Percentiles rank a stretch among this genome's conserved stretches.
These are phyloP conservation scores for Moelleriella libera DNA, from an alignment of 2,329 filamentous ascomycete genomes.

Conservation along the genomic window DNA sequence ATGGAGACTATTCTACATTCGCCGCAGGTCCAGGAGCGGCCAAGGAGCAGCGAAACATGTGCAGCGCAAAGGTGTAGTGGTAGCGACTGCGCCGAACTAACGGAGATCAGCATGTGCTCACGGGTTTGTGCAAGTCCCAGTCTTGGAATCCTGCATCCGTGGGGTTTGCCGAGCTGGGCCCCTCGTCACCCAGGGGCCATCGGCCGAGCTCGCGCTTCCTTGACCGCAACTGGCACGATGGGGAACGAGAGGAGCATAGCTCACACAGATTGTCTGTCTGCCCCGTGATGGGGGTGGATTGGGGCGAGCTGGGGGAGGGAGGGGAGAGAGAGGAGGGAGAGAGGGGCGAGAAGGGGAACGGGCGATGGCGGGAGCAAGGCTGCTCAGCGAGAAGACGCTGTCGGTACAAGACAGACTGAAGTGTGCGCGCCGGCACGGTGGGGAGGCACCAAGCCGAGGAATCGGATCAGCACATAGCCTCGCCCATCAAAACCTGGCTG, in stretches of 20 bases:
- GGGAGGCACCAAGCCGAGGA: neutral
- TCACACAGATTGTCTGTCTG: neutral
- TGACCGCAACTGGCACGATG: constrained; percentile 1
- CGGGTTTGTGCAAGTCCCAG: neutral
- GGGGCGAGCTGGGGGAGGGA: no score
- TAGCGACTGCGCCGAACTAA: neutral
- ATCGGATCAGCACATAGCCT: no score
- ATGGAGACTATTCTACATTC: neutral
- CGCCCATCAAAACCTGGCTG: no score
- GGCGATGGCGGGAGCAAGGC: no score
- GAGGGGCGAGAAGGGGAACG: no score
- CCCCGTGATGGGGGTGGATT: neutral
- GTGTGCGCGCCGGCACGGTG: neutral
- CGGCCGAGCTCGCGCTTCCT: neutral
- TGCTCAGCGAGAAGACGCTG: no score
- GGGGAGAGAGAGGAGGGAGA: no score
- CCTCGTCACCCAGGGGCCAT: no score
- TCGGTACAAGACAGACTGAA: neutral
- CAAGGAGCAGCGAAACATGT: no score
- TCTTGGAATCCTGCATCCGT: neutral
- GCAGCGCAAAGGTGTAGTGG: no score
- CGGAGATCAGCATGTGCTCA: neutral
- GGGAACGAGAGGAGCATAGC: neutral
- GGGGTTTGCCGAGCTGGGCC: no score
- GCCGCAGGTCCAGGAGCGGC: neutral